phyloP scores from a whole-genome alignment of 495 filamentous ascomycete species.

The Xanthoparmelia taractica region DNA sequence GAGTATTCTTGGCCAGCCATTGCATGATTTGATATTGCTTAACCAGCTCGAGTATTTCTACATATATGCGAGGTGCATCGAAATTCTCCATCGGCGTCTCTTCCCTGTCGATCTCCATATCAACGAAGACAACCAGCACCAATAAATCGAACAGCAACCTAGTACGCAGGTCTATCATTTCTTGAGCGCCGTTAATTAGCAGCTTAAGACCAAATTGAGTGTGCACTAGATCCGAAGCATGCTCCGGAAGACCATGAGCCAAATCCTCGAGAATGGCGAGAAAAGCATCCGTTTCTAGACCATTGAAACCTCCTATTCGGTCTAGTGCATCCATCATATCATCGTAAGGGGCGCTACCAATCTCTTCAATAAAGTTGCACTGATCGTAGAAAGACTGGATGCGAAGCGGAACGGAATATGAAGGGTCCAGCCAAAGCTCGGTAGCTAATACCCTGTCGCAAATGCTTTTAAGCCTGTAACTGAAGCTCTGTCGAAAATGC shows the following conservation, averaged over 20 bases:
- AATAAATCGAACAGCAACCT: slow-evolving; percentile 72
- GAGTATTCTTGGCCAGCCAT: slow-evolving; percentile 65
- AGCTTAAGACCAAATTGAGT: slow-evolving; percentile 66
- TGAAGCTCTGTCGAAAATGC: slow-evolving; percentile 50
- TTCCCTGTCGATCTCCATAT: slow-evolving; percentile 62
- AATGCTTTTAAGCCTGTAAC: slow-evolving; percentile 51
- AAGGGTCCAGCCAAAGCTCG: slow-evolving; percentile 63
- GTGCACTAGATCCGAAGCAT: slow-evolving; percentile 41
- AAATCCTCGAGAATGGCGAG: slow-evolving; percentile 40
- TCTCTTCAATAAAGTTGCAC: slow-evolving; percentile 60
- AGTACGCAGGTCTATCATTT: slow-evolving; percentile 61
- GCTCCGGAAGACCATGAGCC: slow-evolving; percentile 35
- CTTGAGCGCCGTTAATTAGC: slow-evolving; percentile 66
- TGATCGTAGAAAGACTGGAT: slow-evolving; percentile 65
- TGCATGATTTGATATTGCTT: slow-evolving; percentile 66
- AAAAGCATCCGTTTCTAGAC: slow-evolving; percentile 48
- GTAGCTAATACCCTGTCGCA: slow-evolving; percentile 52
- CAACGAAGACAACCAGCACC: slow-evolving; percentile 73
- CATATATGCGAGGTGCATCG: slow-evolving; percentile 60
- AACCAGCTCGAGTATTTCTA: slow-evolving; percentile 56
- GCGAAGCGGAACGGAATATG: slow-evolving; percentile 56
- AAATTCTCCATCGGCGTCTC: slow-evolving; percentile 57
- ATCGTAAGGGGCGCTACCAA: slow-evolving; percentile 63
- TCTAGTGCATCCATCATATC: slow-evolving; percentile 35
- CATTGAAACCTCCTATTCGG: slow-evolving; percentile 48